Evolutionary conservation across 225 moss, liverwort and hornwort species (phyloP).

Genomic region (Bryum argenteum): DNA sequence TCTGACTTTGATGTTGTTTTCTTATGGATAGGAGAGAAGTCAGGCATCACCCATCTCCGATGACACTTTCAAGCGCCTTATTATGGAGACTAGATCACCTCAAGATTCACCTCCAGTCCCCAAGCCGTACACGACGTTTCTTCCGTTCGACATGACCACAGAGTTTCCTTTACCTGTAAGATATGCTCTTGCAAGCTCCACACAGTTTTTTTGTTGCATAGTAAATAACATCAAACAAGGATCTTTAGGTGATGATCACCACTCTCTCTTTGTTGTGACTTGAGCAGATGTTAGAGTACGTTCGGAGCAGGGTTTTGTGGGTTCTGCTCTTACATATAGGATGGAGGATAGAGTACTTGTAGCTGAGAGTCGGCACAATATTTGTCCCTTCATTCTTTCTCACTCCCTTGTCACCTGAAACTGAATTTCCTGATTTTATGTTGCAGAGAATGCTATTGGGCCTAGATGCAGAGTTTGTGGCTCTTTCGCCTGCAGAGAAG

Average conservation of each 20-base stretch:
- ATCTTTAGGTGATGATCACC: slow-evolving; percentile 9
- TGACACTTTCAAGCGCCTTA: slow-evolving; percentile 55
- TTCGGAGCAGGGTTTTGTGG: not conserved
- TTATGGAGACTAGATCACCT: slow-evolving; percentile 47
- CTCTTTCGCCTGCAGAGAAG: slow-evolving; percentile 68
- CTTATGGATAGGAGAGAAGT: slow-evolving; percentile 46
- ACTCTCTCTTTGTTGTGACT: slow-evolving; percentile 14
- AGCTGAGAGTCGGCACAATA: slow-evolving; percentile 11
- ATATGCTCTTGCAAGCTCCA: slow-evolving; percentile 13
- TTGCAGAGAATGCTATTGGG: slow-evolving; percentile 72
- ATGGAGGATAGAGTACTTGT: not conserved
- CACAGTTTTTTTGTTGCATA: not conserved
- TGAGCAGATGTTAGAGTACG: slow-evolving; percentile 16
- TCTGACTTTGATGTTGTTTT: slow-evolving; percentile 29
- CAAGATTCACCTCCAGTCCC: slow-evolving; percentile 41
- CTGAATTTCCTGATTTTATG: slow-evolving; percentile 17
- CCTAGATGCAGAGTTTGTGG: slow-evolving; percentile 70
- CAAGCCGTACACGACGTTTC: slow-evolving; percentile 46
- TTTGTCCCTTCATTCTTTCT: slow-evolving; percentile 6
- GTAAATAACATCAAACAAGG: not conserved
- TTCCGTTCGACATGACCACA: slow-evolving; percentile 64
- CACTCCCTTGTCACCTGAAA: slow-evolving; percentile 1
- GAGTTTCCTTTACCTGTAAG: slow-evolving; percentile 60
- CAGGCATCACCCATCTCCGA: slow-evolving; percentile 51
- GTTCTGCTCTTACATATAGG: slow-evolving; percentile 7